These are phyloP conservation scores for Pestalotiopsis fici DNA, from an alignment of 2,329 filamentous ascomycete species.

Conservation along the genomic window DNA sequence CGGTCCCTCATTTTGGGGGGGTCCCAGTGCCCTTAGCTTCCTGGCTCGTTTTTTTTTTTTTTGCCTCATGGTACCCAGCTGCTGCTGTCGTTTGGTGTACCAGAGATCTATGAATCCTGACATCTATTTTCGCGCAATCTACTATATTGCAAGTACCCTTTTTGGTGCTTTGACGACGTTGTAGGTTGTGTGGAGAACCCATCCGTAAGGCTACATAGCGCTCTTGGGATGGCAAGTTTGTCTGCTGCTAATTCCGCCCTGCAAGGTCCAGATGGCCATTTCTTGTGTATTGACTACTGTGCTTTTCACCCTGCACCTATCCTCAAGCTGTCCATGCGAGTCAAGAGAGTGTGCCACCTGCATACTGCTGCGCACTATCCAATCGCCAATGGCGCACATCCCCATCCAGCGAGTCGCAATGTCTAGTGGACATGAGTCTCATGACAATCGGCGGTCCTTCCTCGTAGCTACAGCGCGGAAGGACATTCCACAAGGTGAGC, in stretches of 20 bases:
- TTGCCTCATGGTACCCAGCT: neutral
- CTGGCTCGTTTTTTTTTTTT: neutral
- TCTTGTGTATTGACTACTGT: neutral
- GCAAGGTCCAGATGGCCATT: neutral
- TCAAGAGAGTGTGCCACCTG: neutral
- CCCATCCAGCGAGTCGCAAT: neutral
- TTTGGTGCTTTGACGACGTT: neutral
- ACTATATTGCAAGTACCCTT: neutral
- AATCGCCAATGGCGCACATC: neutral
- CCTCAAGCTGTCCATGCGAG: neutral
- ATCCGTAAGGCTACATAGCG: neutral
- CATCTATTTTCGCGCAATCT: neutral
- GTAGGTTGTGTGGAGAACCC: neutral
- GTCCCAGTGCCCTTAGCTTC: neutral
- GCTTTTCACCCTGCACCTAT: neutral
- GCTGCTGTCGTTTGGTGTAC: neutral
- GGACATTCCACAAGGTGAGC: neutral
- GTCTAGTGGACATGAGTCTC: neutral
- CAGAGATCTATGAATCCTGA: neutral
- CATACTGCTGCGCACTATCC: neutral
- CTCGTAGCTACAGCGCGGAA: neutral
- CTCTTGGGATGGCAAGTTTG: neutral
- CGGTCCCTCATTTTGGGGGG: neutral
- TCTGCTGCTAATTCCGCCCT: neutral
- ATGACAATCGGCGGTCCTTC: constrained; percentile 3